phyloP scores from a whole-genome alignment of 2,329 filamentous ascomycete genomes.

The Pseudogymnoascus sp. region DNA sequence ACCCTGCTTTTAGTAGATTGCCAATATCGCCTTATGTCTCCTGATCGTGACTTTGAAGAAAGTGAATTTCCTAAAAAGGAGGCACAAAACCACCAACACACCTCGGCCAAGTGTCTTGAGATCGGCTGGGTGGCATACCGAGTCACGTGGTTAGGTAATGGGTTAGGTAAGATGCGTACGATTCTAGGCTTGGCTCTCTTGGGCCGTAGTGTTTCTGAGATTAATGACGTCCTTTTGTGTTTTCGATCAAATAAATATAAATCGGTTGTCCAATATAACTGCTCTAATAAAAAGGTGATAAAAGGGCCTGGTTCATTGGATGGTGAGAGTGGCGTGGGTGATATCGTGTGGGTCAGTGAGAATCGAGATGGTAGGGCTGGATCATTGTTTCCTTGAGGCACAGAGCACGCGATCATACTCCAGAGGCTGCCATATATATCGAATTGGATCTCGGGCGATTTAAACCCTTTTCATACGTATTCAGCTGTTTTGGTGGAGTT shows the following conservation, averaged over 20 bases:
- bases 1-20: background rate
- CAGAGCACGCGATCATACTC: background rate
- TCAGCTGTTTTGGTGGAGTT: background rate
- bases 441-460: background rate
- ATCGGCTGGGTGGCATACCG: background rate
- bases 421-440: background rate
- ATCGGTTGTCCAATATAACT: conserved; percentile 8
- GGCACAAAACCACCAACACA: background rate
- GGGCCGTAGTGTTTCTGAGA: conserved; percentile 4
- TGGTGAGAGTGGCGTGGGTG: background rate
- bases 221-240: conserved; percentile 8
- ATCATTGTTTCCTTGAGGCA: background rate
- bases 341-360: background rate
- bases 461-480: background rate
- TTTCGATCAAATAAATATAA: background rate
- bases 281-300: conserved; percentile 9
- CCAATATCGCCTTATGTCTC: conserved; percentile 3
- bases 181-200: conserved; percentile 6
- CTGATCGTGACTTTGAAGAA: background rate
- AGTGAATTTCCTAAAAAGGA: background rate
- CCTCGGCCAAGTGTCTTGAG: background rate
- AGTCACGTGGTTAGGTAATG: conserved; percentile 9
- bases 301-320: background rate
- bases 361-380: background rate
- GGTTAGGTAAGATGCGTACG: conserved; percentile 2